Evolutionary conservation across 345 rosid genomes (phyloP), one percentile per base, ranked within the genome.

Genomic region (Eucalyptus grandis): DNA sequence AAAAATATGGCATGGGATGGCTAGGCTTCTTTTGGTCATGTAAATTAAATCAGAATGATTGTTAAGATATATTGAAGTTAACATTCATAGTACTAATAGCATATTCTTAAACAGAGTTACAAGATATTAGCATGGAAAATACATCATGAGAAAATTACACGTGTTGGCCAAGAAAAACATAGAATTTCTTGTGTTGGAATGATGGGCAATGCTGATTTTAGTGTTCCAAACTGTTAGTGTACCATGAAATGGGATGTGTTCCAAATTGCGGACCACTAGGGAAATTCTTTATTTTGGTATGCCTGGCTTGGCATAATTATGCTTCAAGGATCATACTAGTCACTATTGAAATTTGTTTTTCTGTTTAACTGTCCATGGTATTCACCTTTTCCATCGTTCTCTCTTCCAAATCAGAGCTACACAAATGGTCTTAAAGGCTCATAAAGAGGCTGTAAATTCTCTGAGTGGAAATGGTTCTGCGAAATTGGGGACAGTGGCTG

Each of bases 371-470:
- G 34, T 40, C 31, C 65, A 6, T 1, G 16, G 37, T 87, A 24
- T n/a, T 81, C 60, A 17, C 60, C 69, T 47, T 40, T 67, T 88
- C 47, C 47, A 82, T 69, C 1, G 14, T 56, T 67, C 21, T 88
- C 62, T 82, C 46, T 50, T 88, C 87, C 83, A 50, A 89, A 87
- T 83, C 90, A 98, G 99, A 89, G 99, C 99, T 19, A 92, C 99
- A 44, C 99, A 95, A 89, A 91, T 96, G 92, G 99, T 97, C 87
- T 91, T 98, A 24, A 98, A 93, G 94, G 99, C 98, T 56, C 99
- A 98, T 89, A 95, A 97, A 91, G 99, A 98, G 89, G 99, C 99
- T 90, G 98, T 97, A 12, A 95, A 95, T 93, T 96, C 99, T 88
- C 92, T 97, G 88, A 96, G 98, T 87, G 98, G 96, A 88, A 95